A percentile compares a stretch with the other conserved stretches of the same genome.
phyloP scores from a whole-genome alignment of 148 eudicot species.

The Bassia scoparia region DNA sequence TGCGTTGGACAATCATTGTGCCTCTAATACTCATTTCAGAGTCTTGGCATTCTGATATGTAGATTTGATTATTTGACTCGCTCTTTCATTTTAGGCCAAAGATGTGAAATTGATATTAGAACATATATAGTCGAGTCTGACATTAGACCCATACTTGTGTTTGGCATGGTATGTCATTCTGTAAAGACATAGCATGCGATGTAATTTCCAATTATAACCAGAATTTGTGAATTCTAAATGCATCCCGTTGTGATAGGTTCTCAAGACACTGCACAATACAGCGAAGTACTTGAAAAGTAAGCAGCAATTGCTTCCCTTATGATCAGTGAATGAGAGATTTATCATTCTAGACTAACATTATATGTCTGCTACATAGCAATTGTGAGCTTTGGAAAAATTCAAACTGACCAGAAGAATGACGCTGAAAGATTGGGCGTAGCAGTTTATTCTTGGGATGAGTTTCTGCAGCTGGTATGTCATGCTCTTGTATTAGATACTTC shows the following conservation, averaged over 20 bases:
- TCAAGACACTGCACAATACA: slow-evolving; percentile 53
- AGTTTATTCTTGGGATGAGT: slow-evolving; percentile 59
- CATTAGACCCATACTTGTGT: not conserved
- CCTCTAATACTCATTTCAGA: not conserved
- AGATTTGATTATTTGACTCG: no score
- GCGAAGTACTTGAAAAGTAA: slow-evolving; percentile 52
- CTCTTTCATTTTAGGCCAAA: not conserved
- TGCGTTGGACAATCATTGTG: not conserved
- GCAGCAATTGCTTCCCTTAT: slow-evolving; percentile 21
- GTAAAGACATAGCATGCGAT: not conserved
- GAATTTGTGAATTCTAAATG: not conserved
- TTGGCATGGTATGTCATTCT: not conserved
- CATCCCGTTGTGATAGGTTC: slow-evolving; percentile 32
- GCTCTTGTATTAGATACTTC: not conserved
- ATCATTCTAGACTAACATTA: not conserved
- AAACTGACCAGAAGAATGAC: slow-evolving; percentile 38
- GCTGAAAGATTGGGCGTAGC: slow-evolving; percentile 40
- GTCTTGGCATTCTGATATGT: not conserved
- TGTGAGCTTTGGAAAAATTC: slow-evolving; percentile 60
- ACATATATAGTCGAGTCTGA: not conserved
- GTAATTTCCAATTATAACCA: no score
- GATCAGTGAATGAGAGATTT: not conserved
- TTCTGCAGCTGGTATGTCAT: slow-evolving; percentile 46
- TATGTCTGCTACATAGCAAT: slow-evolving; percentile 39
- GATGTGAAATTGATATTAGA: not conserved